Conservation (phyloP, 2,329 filamentous ascomycete species). For the Didymellaceae sp. region DNA sequence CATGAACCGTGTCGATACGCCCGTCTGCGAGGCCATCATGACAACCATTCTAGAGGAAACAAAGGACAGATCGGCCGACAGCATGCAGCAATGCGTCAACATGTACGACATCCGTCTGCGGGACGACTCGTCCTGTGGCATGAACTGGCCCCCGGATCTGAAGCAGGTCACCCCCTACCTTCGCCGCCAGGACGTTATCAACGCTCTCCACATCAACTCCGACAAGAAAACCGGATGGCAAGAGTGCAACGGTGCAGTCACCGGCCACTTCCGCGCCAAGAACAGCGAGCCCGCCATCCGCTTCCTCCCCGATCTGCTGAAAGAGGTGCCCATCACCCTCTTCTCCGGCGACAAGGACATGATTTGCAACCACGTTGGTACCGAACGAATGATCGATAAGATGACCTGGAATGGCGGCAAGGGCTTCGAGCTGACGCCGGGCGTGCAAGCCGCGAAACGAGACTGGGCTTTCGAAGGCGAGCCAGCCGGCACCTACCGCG, state of each 20-base stretch:
- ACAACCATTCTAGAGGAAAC: conserved; percentile 73
- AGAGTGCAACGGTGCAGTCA: conserved; percentile 85
- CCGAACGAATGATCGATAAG: conserved; percentile 86
- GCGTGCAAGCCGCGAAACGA: conserved; percentile 87
- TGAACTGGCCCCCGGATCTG: conserved; percentile 97
- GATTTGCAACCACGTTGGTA: conserved; percentile 97
- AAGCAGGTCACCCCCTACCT: conserved; percentile 80
- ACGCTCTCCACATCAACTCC: conserved; percentile 80
- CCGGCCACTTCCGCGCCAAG: conserved; percentile 70
- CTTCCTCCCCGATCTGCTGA: conserved; percentile 78
- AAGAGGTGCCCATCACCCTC: conserved; percentile 78
- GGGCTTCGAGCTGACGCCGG: conserved; percentile 86
- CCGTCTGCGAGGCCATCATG: conserved; percentile 78
- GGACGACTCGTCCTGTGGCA: conserved; percentile 85
- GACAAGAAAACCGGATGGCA: conserved; percentile 88
- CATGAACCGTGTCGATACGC: conserved; percentile 69
- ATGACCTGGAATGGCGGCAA: conserved; percentile 91
- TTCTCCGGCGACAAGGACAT: conserved; percentile 94
- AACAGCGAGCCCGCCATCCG: conserved; percentile 76
- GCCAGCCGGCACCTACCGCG: conserved; percentile 88
- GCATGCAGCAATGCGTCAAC: conserved; percentile 74
- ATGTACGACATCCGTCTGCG: conserved; percentile 95
- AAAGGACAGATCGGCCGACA: conserved; percentile 59
- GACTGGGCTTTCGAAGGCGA: conserved; percentile 95
- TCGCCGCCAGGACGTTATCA: conserved; percentile 76